Evolutionary conservation across 345 rosid genomes (phyloP), one percentile per base, ranked within the genome.

Genomic region (Eucalyptus microcorys): DNA sequence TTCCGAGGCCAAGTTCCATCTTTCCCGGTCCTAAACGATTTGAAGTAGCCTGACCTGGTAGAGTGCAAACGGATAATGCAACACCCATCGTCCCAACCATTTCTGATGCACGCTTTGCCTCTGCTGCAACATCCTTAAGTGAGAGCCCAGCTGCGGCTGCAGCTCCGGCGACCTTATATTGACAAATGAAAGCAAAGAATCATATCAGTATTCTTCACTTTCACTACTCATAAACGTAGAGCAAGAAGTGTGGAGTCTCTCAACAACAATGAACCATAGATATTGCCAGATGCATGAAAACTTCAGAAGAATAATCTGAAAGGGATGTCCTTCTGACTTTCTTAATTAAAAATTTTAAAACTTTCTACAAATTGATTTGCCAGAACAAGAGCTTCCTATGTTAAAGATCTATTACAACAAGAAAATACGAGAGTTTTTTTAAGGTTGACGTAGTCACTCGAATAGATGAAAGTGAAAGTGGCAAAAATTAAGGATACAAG

Each of bases 1-100:
- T 95, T 94, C 99, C 99, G 88, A 97, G 98, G 89, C 99, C 99
- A 88, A 97, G 98, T 90, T 97, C 99, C 98, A 97, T 96, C 93
- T 96, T 97, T 86, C 95, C 97, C 12, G 93, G 93, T 81, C 98
- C 99, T 93, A 96, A 90, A 89, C 99, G 96, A 86, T 96, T 97
- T 50, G 99, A 96, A 57, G 97, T 95, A 90, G 93, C 96, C 91
- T 93, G 98, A 89, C 99, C 99, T 86, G 99, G 99, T 90, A 92
- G 93, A 40, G 99, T 96, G 91, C 99, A 95, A 86, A 98, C 96
- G 49, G 99, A 98, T 91, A 96, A 90, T 48, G 98, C 98, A 86
- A 98, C 98, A 88, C 96, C 99, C 99, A 98, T 96, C 42, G 99
- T 96, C 88, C 99, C 99, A 88, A 96, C 94, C 94, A 96, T 90